These are phyloP conservation scores for Entoloma clypeatum DNA, from an alignment of 1,284 basidiomycete genomes.

Conservation along the genomic window DNA sequence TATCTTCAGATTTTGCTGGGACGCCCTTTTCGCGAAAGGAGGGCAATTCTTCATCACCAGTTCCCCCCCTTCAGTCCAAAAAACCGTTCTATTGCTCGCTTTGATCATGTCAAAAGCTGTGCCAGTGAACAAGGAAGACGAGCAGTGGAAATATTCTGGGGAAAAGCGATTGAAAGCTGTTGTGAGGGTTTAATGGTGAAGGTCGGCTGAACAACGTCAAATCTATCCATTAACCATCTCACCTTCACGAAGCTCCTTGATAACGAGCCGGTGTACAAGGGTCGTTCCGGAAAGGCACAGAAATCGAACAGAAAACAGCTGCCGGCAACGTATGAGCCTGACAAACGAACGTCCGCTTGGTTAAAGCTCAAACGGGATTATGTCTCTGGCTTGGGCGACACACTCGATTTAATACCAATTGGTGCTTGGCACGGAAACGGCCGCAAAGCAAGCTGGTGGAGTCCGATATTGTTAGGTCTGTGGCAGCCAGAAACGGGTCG, in stretches of 20 bases:
- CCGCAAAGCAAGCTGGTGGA: slow-evolving; percentile 93
- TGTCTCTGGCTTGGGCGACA: slow-evolving; percentile 60
- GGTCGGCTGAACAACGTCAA: slow-evolving; percentile 37
- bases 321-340: slow-evolving; percentile 88
- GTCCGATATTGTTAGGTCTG: slow-evolving; percentile 80
- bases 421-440: slow-evolving; percentile 92
- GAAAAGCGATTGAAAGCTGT: slow-evolving; percentile 72
- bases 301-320: slow-evolving; percentile 64
- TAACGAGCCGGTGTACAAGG: slow-evolving; percentile 41
- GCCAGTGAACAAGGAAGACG: slow-evolving; percentile 66
- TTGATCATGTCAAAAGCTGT: slow-evolving; percentile 75
- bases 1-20: slow-evolving; percentile 60
- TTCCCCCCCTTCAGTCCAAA: slow-evolving; percentile 55
- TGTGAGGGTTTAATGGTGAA: slow-evolving; percentile 96
- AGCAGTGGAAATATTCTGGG: slow-evolving; percentile 76
- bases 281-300: slow-evolving; percentile 26
- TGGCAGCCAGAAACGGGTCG: slow-evolving; percentile 71
- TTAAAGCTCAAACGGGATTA: slow-evolving; percentile 85
- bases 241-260: slow-evolving; percentile 51
- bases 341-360: slow-evolving; percentile 76
- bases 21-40: slow-evolving; percentile 70
- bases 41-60: slow-evolving; percentile 55
- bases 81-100: slow-evolving; percentile 54
- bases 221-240: neutral
- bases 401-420: slow-evolving; percentile 67